phyloP scores from a whole-genome alignment of 768 basidiomycete species.

The Psilocybe sp. region DNA sequence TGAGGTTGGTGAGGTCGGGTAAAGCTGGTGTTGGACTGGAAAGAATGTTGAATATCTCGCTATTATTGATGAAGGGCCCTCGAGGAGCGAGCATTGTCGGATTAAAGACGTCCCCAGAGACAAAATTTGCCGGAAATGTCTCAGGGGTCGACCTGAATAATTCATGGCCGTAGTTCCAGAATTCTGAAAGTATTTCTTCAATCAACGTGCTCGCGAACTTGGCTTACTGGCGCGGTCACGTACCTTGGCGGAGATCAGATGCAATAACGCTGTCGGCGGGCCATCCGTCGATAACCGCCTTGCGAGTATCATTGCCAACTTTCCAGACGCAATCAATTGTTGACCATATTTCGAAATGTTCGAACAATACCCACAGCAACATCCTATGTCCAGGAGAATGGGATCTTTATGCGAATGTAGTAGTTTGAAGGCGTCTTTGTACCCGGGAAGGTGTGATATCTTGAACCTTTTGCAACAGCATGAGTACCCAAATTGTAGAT shows the following conservation, averaged over 20 bases:
- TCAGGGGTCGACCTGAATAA: slow-evolving; percentile 50
- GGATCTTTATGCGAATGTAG: slow-evolving; percentile 20
- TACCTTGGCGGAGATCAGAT: too few relatives aligned
- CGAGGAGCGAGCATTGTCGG: slow-evolving; percentile 33
- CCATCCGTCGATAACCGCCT: too few relatives aligned
- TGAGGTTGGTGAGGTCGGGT: slow-evolving; percentile 18
- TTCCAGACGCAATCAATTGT: slow-evolving; percentile 6
- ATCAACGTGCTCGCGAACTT: too few relatives aligned
- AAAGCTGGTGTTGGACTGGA: background rate
- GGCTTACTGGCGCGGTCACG: too few relatives aligned
- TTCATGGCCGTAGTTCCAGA: slow-evolving; percentile 60
- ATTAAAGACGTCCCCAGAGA: slow-evolving; percentile 53
- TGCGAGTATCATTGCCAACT: slow-evolving; percentile 32
- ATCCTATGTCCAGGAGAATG: slow-evolving; percentile 40
- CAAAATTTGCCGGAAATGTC: slow-evolving; percentile 50
- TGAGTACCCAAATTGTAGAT: too few relatives aligned
- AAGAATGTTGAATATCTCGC: background rate
- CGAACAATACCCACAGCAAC: slow-evolving; percentile 29
- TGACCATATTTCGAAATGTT: slow-evolving; percentile 1
- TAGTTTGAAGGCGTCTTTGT: slow-evolving; percentile 28
- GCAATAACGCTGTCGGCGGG: too few relatives aligned
- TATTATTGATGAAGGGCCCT: slow-evolving; percentile 15
- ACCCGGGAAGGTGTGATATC: slow-evolving; percentile 32
- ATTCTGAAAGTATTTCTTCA: slow-evolving; percentile 30
- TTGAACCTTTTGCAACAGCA: slow-evolving; percentile 19